Evolutionary conservation across 2,329 filamentous ascomycete species (phyloP).

Genomic region (Curvularia eragrostidis): DNA sequence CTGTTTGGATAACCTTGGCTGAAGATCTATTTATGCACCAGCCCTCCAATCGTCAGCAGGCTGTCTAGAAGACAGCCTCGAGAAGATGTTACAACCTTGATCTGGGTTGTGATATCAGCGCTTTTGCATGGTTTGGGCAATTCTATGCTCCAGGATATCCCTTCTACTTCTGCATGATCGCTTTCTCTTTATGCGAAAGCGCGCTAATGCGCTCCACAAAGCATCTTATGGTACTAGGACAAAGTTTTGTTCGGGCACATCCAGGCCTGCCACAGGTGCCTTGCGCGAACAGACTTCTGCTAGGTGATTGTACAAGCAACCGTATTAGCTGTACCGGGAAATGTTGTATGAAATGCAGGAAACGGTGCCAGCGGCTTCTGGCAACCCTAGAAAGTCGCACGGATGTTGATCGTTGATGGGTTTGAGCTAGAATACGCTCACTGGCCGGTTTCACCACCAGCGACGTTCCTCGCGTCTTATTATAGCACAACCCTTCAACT

Average conservation of each 20-base stretch:
- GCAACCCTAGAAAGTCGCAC: not conserved
- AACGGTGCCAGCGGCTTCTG: not conserved
- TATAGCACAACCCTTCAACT: constrained; percentile 27
- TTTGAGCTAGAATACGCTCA: constrained; percentile 17
- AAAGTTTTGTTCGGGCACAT: too few relatives aligned
- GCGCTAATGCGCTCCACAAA: not conserved
- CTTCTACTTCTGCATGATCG: not conserved
- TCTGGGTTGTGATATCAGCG: not conserved
- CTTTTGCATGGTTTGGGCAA: not conserved
- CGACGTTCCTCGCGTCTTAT: constrained; percentile 23
- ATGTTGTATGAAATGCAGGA: not conserved
- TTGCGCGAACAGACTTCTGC: too few relatives aligned
- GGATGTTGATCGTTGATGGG: not conserved
- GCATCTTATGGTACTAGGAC: too few relatives aligned
- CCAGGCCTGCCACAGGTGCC: too few relatives aligned
- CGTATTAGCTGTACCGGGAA: not conserved
- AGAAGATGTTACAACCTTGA: not conserved
- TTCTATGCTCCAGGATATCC: not conserved
- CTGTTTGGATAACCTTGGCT: not conserved
- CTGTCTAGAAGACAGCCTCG: not conserved
- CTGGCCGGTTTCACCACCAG: constrained; percentile 18
- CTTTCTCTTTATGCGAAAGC: not conserved
- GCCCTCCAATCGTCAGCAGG: not conserved
- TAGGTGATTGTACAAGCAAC: too few relatives aligned
- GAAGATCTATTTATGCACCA: constrained; percentile 19